Evolutionary conservation across 2,329 filamentous ascomycete genomes (phyloP), one percentile per base, ranked within the genome.

Genomic region (Fusarium robinianum): DNA sequence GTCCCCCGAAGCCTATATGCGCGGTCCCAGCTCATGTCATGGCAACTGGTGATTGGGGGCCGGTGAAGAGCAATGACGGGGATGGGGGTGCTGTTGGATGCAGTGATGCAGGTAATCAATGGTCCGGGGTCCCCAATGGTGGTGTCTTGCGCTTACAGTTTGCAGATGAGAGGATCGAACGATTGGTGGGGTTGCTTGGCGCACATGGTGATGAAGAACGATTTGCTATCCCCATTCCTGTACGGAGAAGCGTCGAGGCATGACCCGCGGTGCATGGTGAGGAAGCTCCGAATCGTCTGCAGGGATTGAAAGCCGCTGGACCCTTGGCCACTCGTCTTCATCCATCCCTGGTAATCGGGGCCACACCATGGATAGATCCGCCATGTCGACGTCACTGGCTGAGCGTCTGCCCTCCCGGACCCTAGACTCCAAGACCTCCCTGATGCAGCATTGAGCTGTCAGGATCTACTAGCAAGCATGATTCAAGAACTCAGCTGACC

Each of bases 401-500:
- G 23, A 38, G 23, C 43, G 37, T 41, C 42, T 46, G 24, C 40
- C 30, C 46, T 35, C 31, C 19, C 14, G 44, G 42, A 46, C 35
- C 44, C 43, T 23, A 50, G 30, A 61, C 49, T 37, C 46, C 41
- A 36, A 45, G 22, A 36, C 23, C 39, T 38, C 16, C 46, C 38
- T 38, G 49, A 57, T 62, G 52, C 54, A 51, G 42, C 29, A 42
- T 27, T 57, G 56, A 45, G 57, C 50, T 61, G 58, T 57, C 50
- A 51, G 47, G 47, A 53, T 52, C 48, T 39, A 31, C 52, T 24
- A 31, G 19, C 45, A 22, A 37, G 23, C 21, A 32, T 12, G 8
- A 25, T 12, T 31, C 21, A 40, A 45, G 23, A 33, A 21, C 41
- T 27, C 46, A 45, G 42, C 41, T 55, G 50, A 49, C 47, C 37